These are phyloP conservation scores for Tetracladium marchalianum DNA, from an alignment of 495 filamentous ascomycete genomes.

Conservation along the genomic window DNA sequence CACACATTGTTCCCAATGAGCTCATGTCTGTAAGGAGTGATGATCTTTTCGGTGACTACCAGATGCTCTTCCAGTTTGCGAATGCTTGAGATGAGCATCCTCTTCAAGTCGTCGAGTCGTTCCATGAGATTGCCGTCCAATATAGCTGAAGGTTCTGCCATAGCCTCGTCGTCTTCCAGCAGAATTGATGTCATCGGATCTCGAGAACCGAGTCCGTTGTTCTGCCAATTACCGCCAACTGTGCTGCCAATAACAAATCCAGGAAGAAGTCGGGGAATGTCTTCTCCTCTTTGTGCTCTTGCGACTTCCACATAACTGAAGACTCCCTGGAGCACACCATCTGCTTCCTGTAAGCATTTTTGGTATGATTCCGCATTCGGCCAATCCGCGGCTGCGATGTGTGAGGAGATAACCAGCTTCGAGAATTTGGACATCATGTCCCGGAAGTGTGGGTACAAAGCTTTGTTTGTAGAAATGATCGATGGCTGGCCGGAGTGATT, in stretches of 20 bases:
- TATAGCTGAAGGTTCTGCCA: constrained; percentile 57
- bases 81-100: constrained; percentile 69
- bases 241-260: constrained; percentile 82
- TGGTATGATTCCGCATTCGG: constrained; percentile 76
- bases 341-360: constrained; percentile 92
- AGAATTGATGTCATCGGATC: constrained; percentile 66
- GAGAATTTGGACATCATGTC: constrained; percentile 99
- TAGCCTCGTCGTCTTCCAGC: constrained; percentile 75
- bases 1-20: constrained; percentile 68
- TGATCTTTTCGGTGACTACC: constrained; percentile 62
- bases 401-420: constrained; percentile 94
- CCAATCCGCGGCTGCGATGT: constrained; percentile 93
- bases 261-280: constrained; percentile 78
- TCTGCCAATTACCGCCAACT: constrained; percentile 85
- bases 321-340: constrained; percentile 86
- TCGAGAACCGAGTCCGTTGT: constrained; percentile 63
- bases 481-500: constrained; percentile 98
- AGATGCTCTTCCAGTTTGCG: constrained; percentile 79
- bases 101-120: constrained; percentile 72
- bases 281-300: constrained; percentile 79
- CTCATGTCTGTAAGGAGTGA: constrained; percentile 60
- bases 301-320: constrained; percentile 95
- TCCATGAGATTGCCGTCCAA: constrained; percentile 72
- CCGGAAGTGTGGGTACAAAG: constrained; percentile 90
- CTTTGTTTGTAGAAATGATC: constrained; percentile 97